A percentile compares a stretch with the other conserved stretches of the same genome.
Conservation (phyloP, 2,329 filamentous ascomycete genomes). For the Aschersonia sp. region DNA sequence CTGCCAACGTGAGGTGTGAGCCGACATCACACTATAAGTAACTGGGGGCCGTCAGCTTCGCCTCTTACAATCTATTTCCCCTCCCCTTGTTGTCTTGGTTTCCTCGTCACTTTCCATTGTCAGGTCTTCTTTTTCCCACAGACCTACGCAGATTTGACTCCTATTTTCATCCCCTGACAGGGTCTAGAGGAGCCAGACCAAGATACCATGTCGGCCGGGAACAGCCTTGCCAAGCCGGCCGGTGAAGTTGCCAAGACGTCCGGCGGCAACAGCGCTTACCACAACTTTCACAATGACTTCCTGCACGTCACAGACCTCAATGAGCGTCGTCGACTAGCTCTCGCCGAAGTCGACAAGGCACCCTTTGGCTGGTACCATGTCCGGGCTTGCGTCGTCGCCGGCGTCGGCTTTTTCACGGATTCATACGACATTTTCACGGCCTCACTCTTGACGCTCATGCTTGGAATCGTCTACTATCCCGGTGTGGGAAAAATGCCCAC, state of each 20-base stretch:
- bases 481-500: constrained; percentile 44
- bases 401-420: constrained; percentile 81
- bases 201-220: constrained; percentile 3
- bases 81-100: too few relatives aligned
- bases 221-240: constrained; percentile 2
- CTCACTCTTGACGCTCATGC: constrained; percentile 57
- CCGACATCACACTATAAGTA: too few relatives aligned
- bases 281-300: constrained; percentile 68
- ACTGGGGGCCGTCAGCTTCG: too few relatives aligned
- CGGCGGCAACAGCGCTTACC: constrained; percentile 56
- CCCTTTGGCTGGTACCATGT: constrained; percentile 78
- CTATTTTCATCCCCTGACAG: too few relatives aligned
- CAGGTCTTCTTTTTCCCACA: too few relatives aligned
- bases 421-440: constrained; percentile 74
- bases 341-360: constrained; percentile 70
- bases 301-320: constrained; percentile 52
- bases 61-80: too few relatives aligned
- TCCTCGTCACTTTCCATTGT: too few relatives aligned
- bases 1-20: too few relatives aligned
- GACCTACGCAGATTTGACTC: too few relatives aligned
- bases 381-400: constrained; percentile 60
- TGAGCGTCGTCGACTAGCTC: constrained; percentile 63
- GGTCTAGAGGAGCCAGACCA: not conserved
- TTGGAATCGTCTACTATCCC: constrained; percentile 64
- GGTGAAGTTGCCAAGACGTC: constrained; percentile 28